Evolutionary conservation across 768 basidiomycete species (phyloP).

Genomic region (Candolleomyces eurysporus): DNA sequence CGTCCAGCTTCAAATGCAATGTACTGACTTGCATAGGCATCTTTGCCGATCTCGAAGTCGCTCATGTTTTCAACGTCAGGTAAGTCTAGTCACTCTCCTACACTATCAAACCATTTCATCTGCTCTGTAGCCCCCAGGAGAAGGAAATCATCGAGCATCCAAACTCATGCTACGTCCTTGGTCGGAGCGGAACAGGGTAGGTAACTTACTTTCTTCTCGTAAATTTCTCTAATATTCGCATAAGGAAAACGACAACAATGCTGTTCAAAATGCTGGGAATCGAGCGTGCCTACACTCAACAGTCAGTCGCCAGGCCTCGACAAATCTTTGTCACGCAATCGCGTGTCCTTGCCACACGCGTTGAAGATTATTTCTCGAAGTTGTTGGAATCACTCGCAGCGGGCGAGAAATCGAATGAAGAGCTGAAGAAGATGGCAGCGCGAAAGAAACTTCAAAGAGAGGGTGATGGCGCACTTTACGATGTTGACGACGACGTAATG

Average conservation of each 20-base stretch:
- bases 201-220: slow-evolving; percentile 7
- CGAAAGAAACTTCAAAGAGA: slow-evolving; percentile 5
- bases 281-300: slow-evolving; percentile 43
- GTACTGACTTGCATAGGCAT: slow-evolving; percentile 34
- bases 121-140: slow-evolving; percentile 35
- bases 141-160: slow-evolving; percentile 53
- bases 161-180: slow-evolving; percentile 60
- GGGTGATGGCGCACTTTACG: slow-evolving; percentile 19
- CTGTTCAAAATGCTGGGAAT: slow-evolving; percentile 68
- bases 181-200: slow-evolving; percentile 72
- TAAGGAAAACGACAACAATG: slow-evolving; percentile 72
- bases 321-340: slow-evolving; percentile 75
- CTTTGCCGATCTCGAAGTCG: slow-evolving; percentile 46
- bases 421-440: slow-evolving; percentile 30
- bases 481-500: slow-evolving; percentile 40
- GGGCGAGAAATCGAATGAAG: slow-evolving; percentile 31
- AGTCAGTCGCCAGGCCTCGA: slow-evolving; percentile 42
- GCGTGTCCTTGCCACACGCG: slow-evolving; percentile 55
- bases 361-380: slow-evolving; percentile 58
- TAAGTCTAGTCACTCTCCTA: slow-evolving; percentile 16
- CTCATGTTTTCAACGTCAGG: slow-evolving; percentile 42
- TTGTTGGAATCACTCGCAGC: slow-evolving; percentile 43
- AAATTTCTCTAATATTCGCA: not conserved
- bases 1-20: not conserved
- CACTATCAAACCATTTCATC: not conserved